Conservation (phyloP, 495 filamentous ascomycete genomes). For the Podospora pseudoanserina region DNA sequence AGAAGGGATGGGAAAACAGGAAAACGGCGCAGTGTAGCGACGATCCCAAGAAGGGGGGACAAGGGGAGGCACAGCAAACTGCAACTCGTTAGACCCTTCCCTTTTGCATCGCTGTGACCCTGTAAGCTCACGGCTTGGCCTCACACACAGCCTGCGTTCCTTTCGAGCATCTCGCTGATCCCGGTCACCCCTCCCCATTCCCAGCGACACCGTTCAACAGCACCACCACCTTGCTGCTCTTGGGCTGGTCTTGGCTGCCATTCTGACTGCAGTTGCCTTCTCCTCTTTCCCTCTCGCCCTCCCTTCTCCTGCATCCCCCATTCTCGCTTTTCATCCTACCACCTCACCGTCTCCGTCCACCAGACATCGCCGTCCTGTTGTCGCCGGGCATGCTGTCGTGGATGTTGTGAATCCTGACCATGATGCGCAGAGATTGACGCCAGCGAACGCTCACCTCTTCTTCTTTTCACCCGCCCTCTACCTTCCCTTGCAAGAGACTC, state of each 20-base stretch:
- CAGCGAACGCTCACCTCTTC: not conserved
- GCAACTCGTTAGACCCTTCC: not conserved
- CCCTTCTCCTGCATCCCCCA: not conserved
- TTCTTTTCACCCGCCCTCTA: not conserved
- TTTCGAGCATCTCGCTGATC: constrained; percentile 11
- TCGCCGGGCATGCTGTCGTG: not conserved
- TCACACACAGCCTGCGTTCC: constrained; percentile 9
- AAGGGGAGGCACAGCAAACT: not conserved
- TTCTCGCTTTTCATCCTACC: not conserved
- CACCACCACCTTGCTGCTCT: not conserved
- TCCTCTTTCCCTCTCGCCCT: not conserved
- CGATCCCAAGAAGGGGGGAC: not conserved
- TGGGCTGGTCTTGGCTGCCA: not conserved
- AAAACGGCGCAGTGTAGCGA: not conserved
- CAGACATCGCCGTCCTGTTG: not conserved
- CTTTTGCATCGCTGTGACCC: not conserved
- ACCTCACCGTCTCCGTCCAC: not conserved
- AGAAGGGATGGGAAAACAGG: not conserved
- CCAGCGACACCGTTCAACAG: not conserved
- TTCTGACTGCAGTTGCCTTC: not conserved
- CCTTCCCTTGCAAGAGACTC: not conserved
- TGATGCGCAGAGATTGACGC: not conserved
- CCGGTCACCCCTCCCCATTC: not conserved
- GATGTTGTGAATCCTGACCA: not conserved
- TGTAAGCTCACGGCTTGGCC: not conserved